Base-by-base conservation (phyloP, 1,284 basidiomycete species). In the Peniophora sp. region DNA sequence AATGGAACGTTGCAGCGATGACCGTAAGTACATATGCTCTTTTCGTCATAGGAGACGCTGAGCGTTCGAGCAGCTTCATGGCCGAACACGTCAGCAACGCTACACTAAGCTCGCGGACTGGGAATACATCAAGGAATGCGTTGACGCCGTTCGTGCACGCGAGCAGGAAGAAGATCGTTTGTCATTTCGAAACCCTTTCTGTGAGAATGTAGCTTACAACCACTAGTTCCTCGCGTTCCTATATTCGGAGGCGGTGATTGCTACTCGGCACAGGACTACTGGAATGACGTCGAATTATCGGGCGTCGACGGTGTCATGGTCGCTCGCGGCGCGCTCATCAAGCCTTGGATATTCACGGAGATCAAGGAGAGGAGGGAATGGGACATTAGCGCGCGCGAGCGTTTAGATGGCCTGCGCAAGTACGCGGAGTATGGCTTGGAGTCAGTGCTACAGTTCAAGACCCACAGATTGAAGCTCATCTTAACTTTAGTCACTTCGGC, bases 241-340 rank as follows among this genome's bases (percentile, higher is more conserved):
- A 92, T 99, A 41, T 97, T 97, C 59, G 96, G 96, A 10, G 94
- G 94, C 34, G 96, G 96, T 0, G 96, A 99, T 63, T 91, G 88
- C 57, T 98, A 90, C 69, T 93, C 91, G 3, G 85, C 89, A 9
- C 75, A 89, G 55, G 86, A 83, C 53, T 95, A 95, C 64, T 89
- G 90, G 78, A 73, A 82, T 36, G 82, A 84, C 54, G 77, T 94
- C 48, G 84, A 92, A 51, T 65, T 71, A 9, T 85, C 81, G 19
- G 86, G 88, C 11, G 93, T 97, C 0, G 95, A 98, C 63, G 95
- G 95, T 3, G 77, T 97, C 49, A 98, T 98, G 96, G 78, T 98
- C 39, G 96, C 86, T 1, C 77, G 96, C 23, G 96, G 96, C 0
- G 96, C 94, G 0, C 74, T 98, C 52, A 97, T 98, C 69, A 98